Percentiles rank a stretch among this genome's conserved stretches.
These are phyloP conservation scores for Diversispora eburnea DNA, from an alignment of 192 early-diverging fungal genomes.

Conservation along the genomic window DNA sequence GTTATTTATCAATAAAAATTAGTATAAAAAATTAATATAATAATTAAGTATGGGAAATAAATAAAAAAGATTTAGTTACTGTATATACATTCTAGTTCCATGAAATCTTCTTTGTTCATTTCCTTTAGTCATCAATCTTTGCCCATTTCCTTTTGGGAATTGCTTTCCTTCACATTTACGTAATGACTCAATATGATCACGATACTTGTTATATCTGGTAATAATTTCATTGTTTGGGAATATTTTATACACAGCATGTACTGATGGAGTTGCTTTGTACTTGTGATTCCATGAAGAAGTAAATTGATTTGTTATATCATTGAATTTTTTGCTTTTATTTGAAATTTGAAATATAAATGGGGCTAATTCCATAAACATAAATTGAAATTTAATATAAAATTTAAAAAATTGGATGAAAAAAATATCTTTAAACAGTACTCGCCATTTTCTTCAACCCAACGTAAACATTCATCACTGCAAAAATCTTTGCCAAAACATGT, in stretches of 20 bases:
- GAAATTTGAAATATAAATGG: slow-evolving; percentile 12
- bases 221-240: neutral
- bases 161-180: slow-evolving; percentile 10
- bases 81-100: slow-evolving; percentile 24
- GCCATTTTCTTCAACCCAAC: slow-evolving; percentile 1
- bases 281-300: slow-evolving; percentile 21
- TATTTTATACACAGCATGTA: slow-evolving; percentile 22
- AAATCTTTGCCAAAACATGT: slow-evolving; percentile 7
- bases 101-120: slow-evolving; percentile 34
- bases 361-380: neutral
- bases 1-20: neutral
- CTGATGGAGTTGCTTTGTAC: slow-evolving; percentile 1
- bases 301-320: slow-evolving; percentile 29
- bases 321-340: neutral
- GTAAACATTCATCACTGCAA: slow-evolving; percentile 10
- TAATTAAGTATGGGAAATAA: neutral
- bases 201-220: slow-evolving; percentile 22
- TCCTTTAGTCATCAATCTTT: slow-evolving; percentile 22
- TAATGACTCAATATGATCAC: slow-evolving; percentile 3
- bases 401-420: neutral
- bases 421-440: neutral
- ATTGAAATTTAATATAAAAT: neutral
- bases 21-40: neutral
- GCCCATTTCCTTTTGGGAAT: slow-evolving; percentile 23
- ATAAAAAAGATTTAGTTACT: neutral